Conservation (phyloP, 1,284 basidiomycete genomes). For the Flammula alnicola region DNA sequence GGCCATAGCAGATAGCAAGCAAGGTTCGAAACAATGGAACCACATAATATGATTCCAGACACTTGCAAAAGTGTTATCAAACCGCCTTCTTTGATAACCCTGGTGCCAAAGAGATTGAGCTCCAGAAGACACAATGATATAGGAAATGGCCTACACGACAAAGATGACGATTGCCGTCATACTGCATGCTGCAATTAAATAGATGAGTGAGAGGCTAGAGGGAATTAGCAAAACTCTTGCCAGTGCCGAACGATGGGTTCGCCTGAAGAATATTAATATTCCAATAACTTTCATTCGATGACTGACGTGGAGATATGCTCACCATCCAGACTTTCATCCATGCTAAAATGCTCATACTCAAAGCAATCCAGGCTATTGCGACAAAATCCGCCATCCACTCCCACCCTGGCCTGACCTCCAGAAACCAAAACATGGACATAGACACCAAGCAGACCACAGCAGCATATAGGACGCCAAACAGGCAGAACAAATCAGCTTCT, state of each 20-base stretch:
- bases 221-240: constrained; percentile 43
- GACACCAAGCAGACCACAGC: constrained; percentile 77
- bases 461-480: constrained; percentile 75
- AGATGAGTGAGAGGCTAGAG: constrained; percentile 2
- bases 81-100: constrained; percentile 91
- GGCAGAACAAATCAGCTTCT: constrained; percentile 82
- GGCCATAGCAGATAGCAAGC: constrained; percentile 88
- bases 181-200: constrained; percentile 75
- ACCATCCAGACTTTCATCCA: constrained; percentile 91
- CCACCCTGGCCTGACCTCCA: constrained; percentile 70
- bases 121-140: background rate
- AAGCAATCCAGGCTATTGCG: constrained; percentile 80
- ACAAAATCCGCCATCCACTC: constrained; percentile 72
- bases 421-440: constrained; percentile 78
- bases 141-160: constrained; percentile 64
- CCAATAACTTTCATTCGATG: too few species aligned
- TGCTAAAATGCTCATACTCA: constrained; percentile 82
- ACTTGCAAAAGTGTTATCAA: constrained; percentile 75
- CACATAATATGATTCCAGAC: constrained; percentile 78
- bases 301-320: constrained; percentile 12
- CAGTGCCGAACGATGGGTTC: constrained; percentile 92
- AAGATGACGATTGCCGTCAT: constrained; percentile 91
- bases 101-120: constrained; percentile 28
- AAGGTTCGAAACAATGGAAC: constrained; percentile 78
- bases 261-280: constrained; percentile 35